A percentile compares a stretch with the other conserved stretches of the same genome.
phyloP scores from a whole-genome alignment of 208 protist species.

The Leishmania tropica region DNA sequence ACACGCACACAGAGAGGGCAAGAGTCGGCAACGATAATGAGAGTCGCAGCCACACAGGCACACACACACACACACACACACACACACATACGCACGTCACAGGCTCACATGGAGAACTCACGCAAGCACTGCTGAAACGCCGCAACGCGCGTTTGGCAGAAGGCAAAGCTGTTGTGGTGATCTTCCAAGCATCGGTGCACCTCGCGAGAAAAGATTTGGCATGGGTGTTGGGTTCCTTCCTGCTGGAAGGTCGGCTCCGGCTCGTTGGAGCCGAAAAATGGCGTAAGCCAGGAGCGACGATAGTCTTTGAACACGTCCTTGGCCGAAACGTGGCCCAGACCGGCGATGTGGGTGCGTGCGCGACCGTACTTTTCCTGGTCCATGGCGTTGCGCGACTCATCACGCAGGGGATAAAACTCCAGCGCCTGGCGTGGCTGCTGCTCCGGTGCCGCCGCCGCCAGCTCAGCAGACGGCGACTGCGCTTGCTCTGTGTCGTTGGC shows the following conservation, averaged over 20 bases:
- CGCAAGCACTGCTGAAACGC: slow-evolving; percentile 74
- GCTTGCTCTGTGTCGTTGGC: slow-evolving; percentile 7
- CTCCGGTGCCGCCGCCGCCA: neutral
- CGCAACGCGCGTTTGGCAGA: slow-evolving; percentile 71
- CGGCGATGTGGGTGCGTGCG: slow-evolving; percentile 25
- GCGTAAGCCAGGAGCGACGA: slow-evolving; percentile 63
- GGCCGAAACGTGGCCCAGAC: slow-evolving; percentile 23
- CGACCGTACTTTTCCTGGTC: slow-evolving; percentile 32
- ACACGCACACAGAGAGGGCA: neutral
- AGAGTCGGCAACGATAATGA: neutral
- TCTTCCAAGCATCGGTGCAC: slow-evolving; percentile 70
- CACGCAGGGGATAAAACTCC: slow-evolving; percentile 3
- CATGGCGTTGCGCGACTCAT: slow-evolving; percentile 16
- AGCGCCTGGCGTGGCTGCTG: neutral
- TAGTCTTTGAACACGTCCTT: slow-evolving; percentile 49
- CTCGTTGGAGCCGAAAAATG: slow-evolving; percentile 80
- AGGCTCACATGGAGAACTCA: slow-evolving; percentile 41
- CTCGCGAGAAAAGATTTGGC: slow-evolving; percentile 56
- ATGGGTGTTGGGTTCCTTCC: slow-evolving; percentile 49
- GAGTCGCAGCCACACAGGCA: neutral
- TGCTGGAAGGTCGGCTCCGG: slow-evolving; percentile 42
- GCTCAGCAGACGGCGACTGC: slow-evolving; percentile 3
- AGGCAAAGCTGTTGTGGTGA: slow-evolving; percentile 60
- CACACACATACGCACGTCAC: too few relatives aligned
- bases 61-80: too few relatives aligned